Evolutionary conservation across 306 rosid species (phyloP).

Genomic region (Senna siamea): DNA sequence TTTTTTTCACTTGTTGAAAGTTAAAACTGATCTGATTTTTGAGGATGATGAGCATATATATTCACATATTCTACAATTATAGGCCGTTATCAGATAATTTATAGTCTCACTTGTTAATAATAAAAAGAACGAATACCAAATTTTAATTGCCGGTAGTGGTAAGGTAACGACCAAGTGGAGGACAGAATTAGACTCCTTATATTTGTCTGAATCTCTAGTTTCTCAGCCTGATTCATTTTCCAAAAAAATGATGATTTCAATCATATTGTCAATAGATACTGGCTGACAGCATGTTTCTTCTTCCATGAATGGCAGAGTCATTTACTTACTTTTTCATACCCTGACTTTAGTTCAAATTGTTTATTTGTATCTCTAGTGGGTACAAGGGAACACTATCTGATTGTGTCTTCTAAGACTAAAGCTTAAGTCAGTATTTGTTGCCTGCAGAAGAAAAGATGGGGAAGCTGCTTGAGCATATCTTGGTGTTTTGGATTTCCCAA

Average conservation of each 20-base stretch:
- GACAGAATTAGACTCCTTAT: slow-evolving; percentile 3
- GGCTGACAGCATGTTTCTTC: neutral
- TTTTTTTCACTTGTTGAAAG: neutral
- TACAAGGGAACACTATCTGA: neutral
- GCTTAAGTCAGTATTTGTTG: slow-evolving; percentile 35
- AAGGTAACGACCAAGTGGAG: slow-evolving; percentile 23
- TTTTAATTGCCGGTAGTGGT: neutral
- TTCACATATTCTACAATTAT: neutral
- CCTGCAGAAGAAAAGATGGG: slow-evolving; percentile 90
- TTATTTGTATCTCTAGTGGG: slow-evolving; percentile 9
- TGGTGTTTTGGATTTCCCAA: slow-evolving; percentile 79
- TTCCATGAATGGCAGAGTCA: neutral
- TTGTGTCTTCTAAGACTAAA: slow-evolving; percentile 25
- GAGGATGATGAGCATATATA: neutral
- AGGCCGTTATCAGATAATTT: neutral
- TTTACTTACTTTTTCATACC: slow-evolving; percentile 22
- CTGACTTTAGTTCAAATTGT: neutral
- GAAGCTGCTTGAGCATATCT: slow-evolving; percentile 64
- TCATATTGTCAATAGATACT: neutral
- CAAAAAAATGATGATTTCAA: slow-evolving; percentile 19
- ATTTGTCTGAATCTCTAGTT: slow-evolving; percentile 15
- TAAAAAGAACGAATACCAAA: slow-evolving; percentile 17
- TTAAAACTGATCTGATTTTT: neutral
- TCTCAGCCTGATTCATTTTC: neutral
- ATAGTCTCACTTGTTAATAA: slow-evolving; percentile 15